These are phyloP conservation scores for Cadophora sp. DNA, from an alignment of 2,329 filamentous ascomycete species.

Conservation along the genomic window DNA sequence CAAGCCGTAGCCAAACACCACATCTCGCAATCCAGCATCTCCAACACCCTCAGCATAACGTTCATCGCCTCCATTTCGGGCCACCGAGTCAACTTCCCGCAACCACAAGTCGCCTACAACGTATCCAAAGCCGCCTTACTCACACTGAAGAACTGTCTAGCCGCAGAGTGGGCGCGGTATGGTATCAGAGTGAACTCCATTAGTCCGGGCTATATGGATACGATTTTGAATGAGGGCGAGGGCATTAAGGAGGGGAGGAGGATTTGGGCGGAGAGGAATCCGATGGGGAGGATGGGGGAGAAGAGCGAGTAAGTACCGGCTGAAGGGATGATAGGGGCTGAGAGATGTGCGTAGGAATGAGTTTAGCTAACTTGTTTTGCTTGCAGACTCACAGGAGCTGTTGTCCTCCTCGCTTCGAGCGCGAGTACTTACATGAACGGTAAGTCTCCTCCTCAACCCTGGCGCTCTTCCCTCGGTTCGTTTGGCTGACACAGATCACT, in stretches of 20 bases:
- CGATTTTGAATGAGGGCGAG: slow-evolving; percentile 66
- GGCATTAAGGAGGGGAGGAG: slow-evolving; percentile 59
- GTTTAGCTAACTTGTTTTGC: neutral
- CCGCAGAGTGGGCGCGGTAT: slow-evolving; percentile 74
- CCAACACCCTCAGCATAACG: slow-evolving; percentile 68
- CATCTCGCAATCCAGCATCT: too few species aligned
- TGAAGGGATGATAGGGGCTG: neutral
- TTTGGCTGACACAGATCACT: neutral
- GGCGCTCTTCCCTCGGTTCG: neutral
- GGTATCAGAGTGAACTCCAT: slow-evolving; percentile 76
- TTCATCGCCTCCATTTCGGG: slow-evolving; percentile 73
- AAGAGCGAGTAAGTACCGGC: slow-evolving; percentile 55
- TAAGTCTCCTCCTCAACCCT: slow-evolving; percentile 20
- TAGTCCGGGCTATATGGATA: slow-evolving; percentile 75
- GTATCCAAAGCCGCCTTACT: slow-evolving; percentile 72
- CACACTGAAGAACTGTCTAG: slow-evolving; percentile 67
- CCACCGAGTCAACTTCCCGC: slow-evolving; percentile 73
- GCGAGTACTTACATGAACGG: slow-evolving; percentile 70
- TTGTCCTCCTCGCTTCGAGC: slow-evolving; percentile 65
- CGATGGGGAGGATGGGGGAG: slow-evolving; percentile 68
- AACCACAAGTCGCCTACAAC: slow-evolving; percentile 77
- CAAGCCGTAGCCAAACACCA: slow-evolving; percentile 66
- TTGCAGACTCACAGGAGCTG: slow-evolving; percentile 57
- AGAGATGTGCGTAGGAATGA: neutral
- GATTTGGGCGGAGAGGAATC: slow-evolving; percentile 65